These are phyloP conservation scores for Elongisporangium prolatum DNA, from an alignment of 352 stramenopile species.

Conservation along the genomic window DNA sequence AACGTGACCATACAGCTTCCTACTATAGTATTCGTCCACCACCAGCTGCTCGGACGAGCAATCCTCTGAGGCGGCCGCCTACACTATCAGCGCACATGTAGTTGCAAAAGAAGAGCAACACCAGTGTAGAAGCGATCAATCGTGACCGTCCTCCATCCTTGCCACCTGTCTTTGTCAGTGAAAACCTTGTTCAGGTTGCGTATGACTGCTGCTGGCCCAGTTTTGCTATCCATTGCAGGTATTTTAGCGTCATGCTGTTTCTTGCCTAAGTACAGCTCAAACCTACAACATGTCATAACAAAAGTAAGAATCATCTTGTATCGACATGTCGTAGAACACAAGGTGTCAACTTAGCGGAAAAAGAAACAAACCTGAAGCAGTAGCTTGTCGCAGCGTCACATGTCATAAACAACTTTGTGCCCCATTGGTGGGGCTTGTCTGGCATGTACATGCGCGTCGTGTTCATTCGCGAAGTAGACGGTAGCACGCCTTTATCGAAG, in stretches of 20 bases:
- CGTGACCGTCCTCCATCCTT: not conserved
- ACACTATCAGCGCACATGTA: slow-evolving; percentile 2
- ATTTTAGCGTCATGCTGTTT: not conserved
- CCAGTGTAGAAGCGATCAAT: slow-evolving; percentile 3
- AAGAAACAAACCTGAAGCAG: slow-evolving; percentile 2
- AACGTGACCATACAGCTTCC: no score
- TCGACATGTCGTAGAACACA: not conserved
- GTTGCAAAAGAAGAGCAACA: not conserved
- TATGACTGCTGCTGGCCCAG: no score
- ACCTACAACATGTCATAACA: not conserved
- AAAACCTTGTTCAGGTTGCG: not conserved
- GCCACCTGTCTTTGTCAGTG: not conserved
- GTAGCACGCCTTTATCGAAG: not conserved
- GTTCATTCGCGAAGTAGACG: not conserved
- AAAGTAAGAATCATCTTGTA: not conserved
- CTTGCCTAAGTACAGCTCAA: slow-evolving; percentile 1
- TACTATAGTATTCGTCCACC: no score
- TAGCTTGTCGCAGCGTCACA: not conserved
- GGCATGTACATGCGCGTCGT: slow-evolving; percentile 1
- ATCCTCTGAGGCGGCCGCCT: not conserved
- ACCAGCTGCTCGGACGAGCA: no score
- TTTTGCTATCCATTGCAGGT: no score
- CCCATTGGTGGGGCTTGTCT: not conserved
- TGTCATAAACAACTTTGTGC: slow-evolving; percentile 1
- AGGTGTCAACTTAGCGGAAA: not conserved